Base-by-base conservation (phyloP, 345 rosid genomes). In the Tarenaya hassleriana region DNA sequence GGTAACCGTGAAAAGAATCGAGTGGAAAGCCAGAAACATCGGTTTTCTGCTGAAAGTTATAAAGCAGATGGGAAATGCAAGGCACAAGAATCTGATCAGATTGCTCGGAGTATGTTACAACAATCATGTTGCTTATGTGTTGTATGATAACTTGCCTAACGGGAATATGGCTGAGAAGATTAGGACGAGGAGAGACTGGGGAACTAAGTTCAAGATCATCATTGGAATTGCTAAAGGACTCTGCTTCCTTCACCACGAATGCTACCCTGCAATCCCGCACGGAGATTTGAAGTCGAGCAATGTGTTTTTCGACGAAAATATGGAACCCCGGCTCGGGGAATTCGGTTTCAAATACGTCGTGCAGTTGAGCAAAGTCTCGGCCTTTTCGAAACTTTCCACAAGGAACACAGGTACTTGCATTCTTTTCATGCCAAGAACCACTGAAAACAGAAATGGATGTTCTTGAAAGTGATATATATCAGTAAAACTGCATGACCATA, bases 81-180 rank as follows among this genome's bases (percentile, higher is more conserved):
- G 98, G 73, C 95, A 91, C 53, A 77, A 47, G 70, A 91, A 84
- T 48, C 64, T 91, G 74, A 63, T 69, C 16, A 78, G 98, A 66
- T 64, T 91, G 71, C 82, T 91, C 7, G 98, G 98, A 40, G 79
- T 77, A 64, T 87, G 96, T 71, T 69, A 87, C 75, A 87, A 91
- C 76, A 79, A 74, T 39, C 69, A 71, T 34, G 51, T 76, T 62
- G 82, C 78, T 47, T 81, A 87, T 61, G 72, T 91, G 17, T 42
- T 84, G 63, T 82, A 74, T 43, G 96, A 91, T 69, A 70, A 79
- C 77, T 53, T 79, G 70, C 92, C 94, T 8, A 87, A 82, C n/a
- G 84, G 79, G 34, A 84, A 77, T 63, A 65, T 91, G 61, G 62
- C 77, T 10, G 98, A 91, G 62, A 84, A 75, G 55, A 66, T 76